Percentiles rank a stretch among this genome's conserved stretches.
Conservation (phyloP, 2,329 filamentous ascomycete species). For the Venturia pyrina region DNA sequence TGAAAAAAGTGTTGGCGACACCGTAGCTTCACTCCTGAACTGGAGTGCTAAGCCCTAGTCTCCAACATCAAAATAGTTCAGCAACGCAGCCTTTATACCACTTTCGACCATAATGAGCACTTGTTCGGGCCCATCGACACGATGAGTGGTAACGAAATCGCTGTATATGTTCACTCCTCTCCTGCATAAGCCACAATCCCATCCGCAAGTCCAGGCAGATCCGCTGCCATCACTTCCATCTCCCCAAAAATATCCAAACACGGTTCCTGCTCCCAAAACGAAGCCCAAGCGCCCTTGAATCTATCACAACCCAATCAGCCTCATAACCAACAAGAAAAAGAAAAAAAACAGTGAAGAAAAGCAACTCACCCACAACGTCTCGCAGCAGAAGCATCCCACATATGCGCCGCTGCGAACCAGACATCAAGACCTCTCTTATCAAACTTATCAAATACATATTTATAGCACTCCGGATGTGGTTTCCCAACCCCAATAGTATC, state of each 20-base stretch:
- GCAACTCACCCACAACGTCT: background rate
- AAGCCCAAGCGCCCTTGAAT: constrained; percentile 45
- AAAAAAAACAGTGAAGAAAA: background rate
- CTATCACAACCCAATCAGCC: constrained; percentile 15
- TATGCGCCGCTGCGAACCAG: constrained; percentile 51
- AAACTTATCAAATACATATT: constrained; percentile 33
- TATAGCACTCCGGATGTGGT: constrained; percentile 40
- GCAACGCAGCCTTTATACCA: background rate
- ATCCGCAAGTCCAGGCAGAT: constrained; percentile 39
- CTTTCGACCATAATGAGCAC: background rate
- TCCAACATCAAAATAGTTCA: background rate
- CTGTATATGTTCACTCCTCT: background rate
- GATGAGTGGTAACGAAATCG: no score
- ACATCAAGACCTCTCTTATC: constrained; percentile 26
- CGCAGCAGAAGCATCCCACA: constrained; percentile 50
- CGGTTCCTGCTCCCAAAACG: constrained; percentile 42
- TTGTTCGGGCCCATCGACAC: no score
- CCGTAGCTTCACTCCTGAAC: background rate
- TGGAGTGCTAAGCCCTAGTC: background rate
- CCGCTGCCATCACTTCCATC: constrained; percentile 42
- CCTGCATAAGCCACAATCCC: constrained; percentile 17
- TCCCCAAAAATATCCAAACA: constrained; percentile 41
- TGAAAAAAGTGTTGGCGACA: background rate
- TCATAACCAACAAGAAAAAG: background rate
- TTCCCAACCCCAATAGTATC: constrained; percentile 40